Base-by-base conservation (phyloP, 768 basidiomycete species). In the Suillus subaureus region DNA sequence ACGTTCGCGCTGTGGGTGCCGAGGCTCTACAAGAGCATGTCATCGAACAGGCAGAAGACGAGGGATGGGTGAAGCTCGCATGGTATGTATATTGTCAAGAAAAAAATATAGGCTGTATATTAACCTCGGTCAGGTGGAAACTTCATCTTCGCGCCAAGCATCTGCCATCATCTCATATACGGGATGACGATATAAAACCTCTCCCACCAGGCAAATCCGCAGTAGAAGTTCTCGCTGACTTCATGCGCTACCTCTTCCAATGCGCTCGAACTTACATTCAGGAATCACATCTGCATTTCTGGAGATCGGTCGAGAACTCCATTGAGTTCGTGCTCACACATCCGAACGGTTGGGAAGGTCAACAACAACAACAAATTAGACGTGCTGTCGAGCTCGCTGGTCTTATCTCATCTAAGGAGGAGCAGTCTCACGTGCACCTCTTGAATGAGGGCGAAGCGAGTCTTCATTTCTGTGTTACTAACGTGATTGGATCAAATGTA, bases 1-100 rank as follows among this genome's bases (percentile, higher is more conserved):
- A 45, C 0, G 73, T 80, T 3, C 76, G 70, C 47, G 85, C 84
- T 0, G 72, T 79, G 6, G 85, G 85, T 0, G 82, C 82, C 1
- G 83, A 84, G 64, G 78, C 82, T 0, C 28, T 68, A n/a, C 72
- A 77, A 21, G 76, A 78, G 39, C 73, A 74, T 12, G 70, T 79
- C 31, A 70, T 79, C 26, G 79, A 79, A 4, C 66, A 72, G 54
- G 83, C 82, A 1, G 79, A 79, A 47, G 79, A 82, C 2, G 75
- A 78, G 61, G 56, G 66, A 16, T 73, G 69, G 81, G 62, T 64
- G 23, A 84, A 79, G 66, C 75, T 79, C 0, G 80, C 83, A 70
- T 81, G 81, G 82, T 81, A 39, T 64, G 69, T 33, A 23, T 26
- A n/a, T 62, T 4, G 28, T 40, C 13, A 18, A 23, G 16, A 31